Conservation (phyloP, 768 basidiomycete genomes). For the Amanita molliuscula region DNA sequence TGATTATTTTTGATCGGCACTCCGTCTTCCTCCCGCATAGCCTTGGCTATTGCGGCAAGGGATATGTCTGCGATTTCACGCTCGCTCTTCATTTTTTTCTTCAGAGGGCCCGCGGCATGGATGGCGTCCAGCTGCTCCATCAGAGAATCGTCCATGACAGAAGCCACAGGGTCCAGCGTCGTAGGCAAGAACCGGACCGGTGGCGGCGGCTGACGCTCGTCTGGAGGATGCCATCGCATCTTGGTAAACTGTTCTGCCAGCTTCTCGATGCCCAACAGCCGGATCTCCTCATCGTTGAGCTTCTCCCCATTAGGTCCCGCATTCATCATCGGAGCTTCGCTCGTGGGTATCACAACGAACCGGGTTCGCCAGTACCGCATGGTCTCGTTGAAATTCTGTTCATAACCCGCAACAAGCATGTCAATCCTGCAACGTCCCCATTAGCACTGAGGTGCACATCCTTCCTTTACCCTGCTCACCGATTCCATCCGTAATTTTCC, state of each 20-base stretch:
- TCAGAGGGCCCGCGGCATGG: constrained; percentile 61
- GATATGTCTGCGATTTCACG: constrained; percentile 61
- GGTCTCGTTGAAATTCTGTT: constrained; percentile 70
- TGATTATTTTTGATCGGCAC: constrained; percentile 75
- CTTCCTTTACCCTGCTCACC: constrained; percentile 29
- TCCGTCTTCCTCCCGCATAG: constrained; percentile 80
- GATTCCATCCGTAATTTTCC: constrained; percentile 82
- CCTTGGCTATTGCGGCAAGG: constrained; percentile 57
- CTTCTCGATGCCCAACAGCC: constrained; percentile 83
- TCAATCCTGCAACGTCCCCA: constrained; percentile 45
- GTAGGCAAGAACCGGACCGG: constrained; percentile 77
- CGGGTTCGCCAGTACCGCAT: constrained; percentile 91
- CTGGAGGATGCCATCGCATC: constrained; percentile 66
- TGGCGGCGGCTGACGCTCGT: constrained; percentile 40
- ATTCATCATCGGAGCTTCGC: constrained; percentile 49
- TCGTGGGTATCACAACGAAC: constrained; percentile 85
- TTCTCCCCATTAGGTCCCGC: constrained; percentile 59
- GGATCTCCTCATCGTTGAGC: constrained; percentile 79
- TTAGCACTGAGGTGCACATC: not conserved
- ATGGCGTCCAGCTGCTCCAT: constrained; percentile 76
- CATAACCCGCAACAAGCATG: constrained; percentile 78
- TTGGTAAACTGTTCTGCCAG: constrained; percentile 83
- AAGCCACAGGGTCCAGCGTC: constrained; percentile 73
- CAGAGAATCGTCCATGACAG: constrained; percentile 68
- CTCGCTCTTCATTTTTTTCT: constrained; percentile 76